phyloP scores from a whole-genome alignment of 768 basidiomycete species.

The Boletus rubropictus region DNA sequence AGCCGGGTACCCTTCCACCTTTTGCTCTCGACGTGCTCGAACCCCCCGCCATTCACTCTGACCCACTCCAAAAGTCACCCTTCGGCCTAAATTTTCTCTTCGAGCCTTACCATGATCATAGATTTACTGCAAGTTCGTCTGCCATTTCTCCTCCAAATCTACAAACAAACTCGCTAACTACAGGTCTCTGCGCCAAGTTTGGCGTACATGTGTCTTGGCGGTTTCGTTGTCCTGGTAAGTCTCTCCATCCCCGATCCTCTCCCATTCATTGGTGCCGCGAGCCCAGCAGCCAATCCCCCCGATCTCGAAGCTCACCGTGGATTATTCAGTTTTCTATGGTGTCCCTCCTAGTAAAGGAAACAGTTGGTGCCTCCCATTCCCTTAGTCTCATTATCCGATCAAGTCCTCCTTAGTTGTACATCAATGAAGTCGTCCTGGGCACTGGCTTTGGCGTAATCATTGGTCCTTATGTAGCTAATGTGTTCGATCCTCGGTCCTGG shows the following conservation, averaged over 20 bases:
- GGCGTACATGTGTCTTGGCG: conserved; percentile 61
- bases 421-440: conserved; percentile 92
- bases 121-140: conserved; percentile 25
- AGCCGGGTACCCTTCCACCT: no score
- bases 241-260: not conserved
- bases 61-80: not conserved
- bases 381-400: not conserved
- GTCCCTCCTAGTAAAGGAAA: conserved; percentile 79
- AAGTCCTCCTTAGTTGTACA: conserved; percentile 51
- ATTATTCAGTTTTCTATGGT: conserved; percentile 69
- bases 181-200: conserved; percentile 50
- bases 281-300: not conserved
- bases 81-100: no score
- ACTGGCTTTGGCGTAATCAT: conserved; percentile 58
- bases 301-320: not conserved
- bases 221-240: conserved; percentile 44
- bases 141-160: not conserved
- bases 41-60: no score
- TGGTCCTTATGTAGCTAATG: conserved; percentile 64
- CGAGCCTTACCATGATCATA: conserved; percentile 12
- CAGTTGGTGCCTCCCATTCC: conserved; percentile 35
- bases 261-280: not conserved
- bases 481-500: conserved; percentile 80
- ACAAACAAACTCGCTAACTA: conserved; percentile 20
- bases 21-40: no score